Base-by-base conservation (phyloP, 75 land plant genomes). In the Adiantum capillusveneris region DNA sequence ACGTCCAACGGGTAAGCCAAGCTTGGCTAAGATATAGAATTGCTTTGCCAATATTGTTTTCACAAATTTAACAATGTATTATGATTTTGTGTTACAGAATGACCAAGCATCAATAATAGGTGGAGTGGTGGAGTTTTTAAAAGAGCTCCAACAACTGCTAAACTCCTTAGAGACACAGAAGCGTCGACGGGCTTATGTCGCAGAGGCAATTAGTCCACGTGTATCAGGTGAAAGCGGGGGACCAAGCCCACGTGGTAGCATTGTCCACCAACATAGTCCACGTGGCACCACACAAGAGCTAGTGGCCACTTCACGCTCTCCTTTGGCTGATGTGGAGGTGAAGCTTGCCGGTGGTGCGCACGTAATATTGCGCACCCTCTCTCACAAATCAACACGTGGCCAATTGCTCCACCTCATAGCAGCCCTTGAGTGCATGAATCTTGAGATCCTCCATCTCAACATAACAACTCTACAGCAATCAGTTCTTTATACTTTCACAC, bases 91-190 rank as follows among this genome's bases (percentile, higher is more conserved):
- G n/a, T n/a, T n/a, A 34, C 64, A 88, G 95, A 86, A 90, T 37
- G 95, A 88, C 66, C 95, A 88, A 70, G 95, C 95, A 44, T 91
- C 97, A 2, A 80, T 91, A 11, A 88, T 91, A 20, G 97, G 97
- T 9, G 97, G 97, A 0, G 97, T 84, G 2, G 77, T 86, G 17
- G 83, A 86, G 48, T 86, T 71, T 45, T 81, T 86, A 54, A 86
- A 86, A 63, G 88, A 91, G 57, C 34, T 91, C n/a, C 85, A 91
- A 63, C 95, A 88, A 68, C 69, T 91, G 50, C 65, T 91, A 11
- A 81, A 77, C 44, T 72, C 74, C n/a, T 67, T 87, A 44, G 81
- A 87, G 46, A 75, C 82, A 0, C 84, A 91, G 67, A 88, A 88
- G 73, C 85, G 87, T 39, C 66, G 94, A 12, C 84, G 83, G 56